Conservation (phyloP, 345 rosid species). For the Acer negundo region DNA sequence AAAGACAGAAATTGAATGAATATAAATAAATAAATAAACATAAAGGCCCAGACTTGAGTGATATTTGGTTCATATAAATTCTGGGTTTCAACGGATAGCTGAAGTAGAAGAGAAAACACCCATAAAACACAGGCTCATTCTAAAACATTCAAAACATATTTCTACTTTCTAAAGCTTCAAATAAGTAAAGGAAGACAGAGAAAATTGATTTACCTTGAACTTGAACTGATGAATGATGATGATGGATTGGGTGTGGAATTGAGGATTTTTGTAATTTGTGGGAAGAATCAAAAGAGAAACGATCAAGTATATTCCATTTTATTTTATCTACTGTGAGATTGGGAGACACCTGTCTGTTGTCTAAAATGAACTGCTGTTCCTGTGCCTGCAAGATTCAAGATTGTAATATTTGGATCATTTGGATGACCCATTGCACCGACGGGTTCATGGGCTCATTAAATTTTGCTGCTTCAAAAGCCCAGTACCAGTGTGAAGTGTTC, state of each 20-base stretch:
- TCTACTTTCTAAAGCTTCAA: neutral
- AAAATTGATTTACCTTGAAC: conserved; percentile 14
- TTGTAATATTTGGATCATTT: too few species aligned
- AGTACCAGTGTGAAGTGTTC: too few species aligned
- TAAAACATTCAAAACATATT: neutral
- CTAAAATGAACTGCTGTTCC: neutral
- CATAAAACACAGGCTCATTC: neutral
- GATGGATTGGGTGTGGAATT: neutral
- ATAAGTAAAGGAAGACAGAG: neutral
- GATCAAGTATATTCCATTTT: conserved; percentile 23
- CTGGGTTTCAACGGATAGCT: too few species aligned
- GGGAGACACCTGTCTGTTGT: neutral
- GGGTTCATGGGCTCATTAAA: too few species aligned
- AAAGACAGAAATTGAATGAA: too few species aligned
- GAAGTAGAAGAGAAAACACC: neutral
- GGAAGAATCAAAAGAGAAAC: conserved; percentile 10
- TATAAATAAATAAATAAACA: neutral
- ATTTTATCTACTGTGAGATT: neutral
- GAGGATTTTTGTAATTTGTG: neutral
- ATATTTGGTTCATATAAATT: too few species aligned
- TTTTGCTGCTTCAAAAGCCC: too few species aligned
- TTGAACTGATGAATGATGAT: neutral
- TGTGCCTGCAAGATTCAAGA: too few species aligned
- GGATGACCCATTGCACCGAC: too few species aligned
- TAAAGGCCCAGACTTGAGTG: neutral